Base-by-base conservation (phyloP, 441 rosid genomes). In the Cnidoscolus chayamansa region DNA sequence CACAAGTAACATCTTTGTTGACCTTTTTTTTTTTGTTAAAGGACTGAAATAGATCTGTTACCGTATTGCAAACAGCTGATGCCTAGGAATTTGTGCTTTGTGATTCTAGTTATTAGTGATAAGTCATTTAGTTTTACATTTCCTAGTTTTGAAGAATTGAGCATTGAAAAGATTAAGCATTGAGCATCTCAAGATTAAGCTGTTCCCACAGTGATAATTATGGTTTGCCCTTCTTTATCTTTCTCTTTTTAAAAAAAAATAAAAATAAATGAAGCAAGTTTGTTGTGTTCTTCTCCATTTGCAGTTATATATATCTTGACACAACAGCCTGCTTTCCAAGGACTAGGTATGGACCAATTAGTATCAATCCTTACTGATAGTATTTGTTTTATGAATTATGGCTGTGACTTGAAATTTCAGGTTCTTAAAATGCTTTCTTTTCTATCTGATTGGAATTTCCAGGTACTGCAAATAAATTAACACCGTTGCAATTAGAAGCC, bases 401-500 rank as follows among this genome's bases (percentile, higher is more conserved):
- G 63, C 32, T 20, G 63, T 19, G 30, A 58, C 47, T 35, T 75
- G 17, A 19, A 67, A 53, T 45, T 61, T 50, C 62, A 49, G 45
- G 47, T 16, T 30, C 55, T 67, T 51, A 70, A 61, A 45, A 69
- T 74, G 53, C 53, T 13, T 63, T 55, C 57, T 59, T 57, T 40
- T 69, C 15, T 16, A 50, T 71, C 57, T 47, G 11, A 62, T 62
- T 72, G 68, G 59, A 4, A 60, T 61, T 81, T 79, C 72, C 82
- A 94, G 98, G 97, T 73, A 66, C 80, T 58, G 75, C 90, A 8
- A 82, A 58, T 79, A 94, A 85, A 85, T 76, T 90, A 64, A 94
- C 98, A 45, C 98, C 98, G 1, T 78, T 90, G 75, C 97, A 94
- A 78, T 81, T 91, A 81, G 97, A 94, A 82, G 83, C 89, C 57